Percentiles rank a stretch among this genome's conserved stretches.
Evolutionary conservation across 305 asterid genomes (phyloP).

Genomic region (Fraxinus sp.): DNA sequence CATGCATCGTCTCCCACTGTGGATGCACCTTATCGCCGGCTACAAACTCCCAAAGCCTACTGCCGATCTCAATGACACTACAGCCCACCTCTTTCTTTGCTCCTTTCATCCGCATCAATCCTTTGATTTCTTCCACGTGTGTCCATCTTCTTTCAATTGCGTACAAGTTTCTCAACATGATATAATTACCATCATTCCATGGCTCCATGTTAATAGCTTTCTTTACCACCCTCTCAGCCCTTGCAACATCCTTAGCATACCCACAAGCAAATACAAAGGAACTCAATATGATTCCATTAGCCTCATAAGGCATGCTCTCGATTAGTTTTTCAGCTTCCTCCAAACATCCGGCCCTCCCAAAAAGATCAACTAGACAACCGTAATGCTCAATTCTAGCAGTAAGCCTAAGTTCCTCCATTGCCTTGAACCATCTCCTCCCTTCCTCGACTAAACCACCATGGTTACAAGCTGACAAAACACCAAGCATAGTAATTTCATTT

Average conservation of each 20-base stretch:
- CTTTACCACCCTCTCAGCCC: slow-evolving; percentile 67
- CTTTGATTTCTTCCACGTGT: slow-evolving; percentile 69
- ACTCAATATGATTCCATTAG: slow-evolving; percentile 70
- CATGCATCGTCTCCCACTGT: slow-evolving; percentile 39
- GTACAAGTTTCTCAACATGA: slow-evolving; percentile 85
- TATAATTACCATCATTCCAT: slow-evolving; percentile 68
- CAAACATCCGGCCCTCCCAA: slow-evolving; percentile 77
- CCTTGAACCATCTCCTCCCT: slow-evolving; percentile 71
- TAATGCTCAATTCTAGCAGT: slow-evolving; percentile 71
- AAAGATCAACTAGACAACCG: slow-evolving; percentile 76
- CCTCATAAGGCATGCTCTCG: slow-evolving; percentile 77
- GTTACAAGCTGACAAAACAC: slow-evolving; percentile 83
- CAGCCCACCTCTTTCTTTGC: slow-evolving; percentile 81
- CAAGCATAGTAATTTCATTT: slow-evolving; percentile 69
- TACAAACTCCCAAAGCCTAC: slow-evolving; percentile 57
- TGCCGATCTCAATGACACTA: slow-evolving; percentile 62
- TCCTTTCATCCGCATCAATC: slow-evolving; percentile 61
- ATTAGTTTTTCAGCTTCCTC: slow-evolving; percentile 76
- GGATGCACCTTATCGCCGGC: slow-evolving; percentile 62
- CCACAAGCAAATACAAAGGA: slow-evolving; percentile 83
- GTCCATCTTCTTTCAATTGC: slow-evolving; percentile 85
- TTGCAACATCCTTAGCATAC: slow-evolving; percentile 59
- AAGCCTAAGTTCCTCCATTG: slow-evolving; percentile 55
- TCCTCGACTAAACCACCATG: slow-evolving; percentile 89
- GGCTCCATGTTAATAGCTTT: slow-evolving; percentile 73